Evolutionary conservation across 108 stramenopile species (phyloP).

Genomic region (Skeletonema potamos): DNA sequence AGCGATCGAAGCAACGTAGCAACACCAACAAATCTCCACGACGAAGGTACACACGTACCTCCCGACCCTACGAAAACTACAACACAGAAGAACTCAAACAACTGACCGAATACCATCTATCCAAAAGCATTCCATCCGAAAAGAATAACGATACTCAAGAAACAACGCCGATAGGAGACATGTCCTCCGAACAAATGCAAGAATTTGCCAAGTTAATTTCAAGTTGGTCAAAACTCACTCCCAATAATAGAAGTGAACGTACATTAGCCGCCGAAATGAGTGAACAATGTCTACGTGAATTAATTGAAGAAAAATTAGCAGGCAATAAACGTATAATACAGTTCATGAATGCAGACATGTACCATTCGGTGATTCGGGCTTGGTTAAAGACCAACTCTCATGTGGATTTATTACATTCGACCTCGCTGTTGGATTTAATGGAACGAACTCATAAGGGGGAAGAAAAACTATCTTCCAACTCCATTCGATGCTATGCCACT

Average conservation of each 20-base stretch:
- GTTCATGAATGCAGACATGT: conserved; percentile 20
- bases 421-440: conserved; percentile 27
- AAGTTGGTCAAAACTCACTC: conserved; percentile 21
- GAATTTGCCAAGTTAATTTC: conserved; percentile 18
- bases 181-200: conserved; percentile 18
- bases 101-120: not conserved
- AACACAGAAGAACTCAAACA: conserved; percentile 1
- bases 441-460: conserved; percentile 10
- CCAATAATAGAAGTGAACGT: not conserved
- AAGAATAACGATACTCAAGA: not conserved
- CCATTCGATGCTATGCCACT: conserved; percentile 18
- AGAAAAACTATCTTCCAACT: not conserved
- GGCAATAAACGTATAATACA: not conserved
- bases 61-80: not conserved
- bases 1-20: not conserved
- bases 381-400: conserved; percentile 15
- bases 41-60: not conserved
- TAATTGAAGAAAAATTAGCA: conserved; percentile 17
- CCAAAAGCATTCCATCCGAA: conserved; percentile 5
- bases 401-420: conserved; percentile 15
- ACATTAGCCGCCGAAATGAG: conserved; percentile 34
- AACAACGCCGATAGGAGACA: not conserved
- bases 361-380: conserved; percentile 27
- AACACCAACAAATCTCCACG: not conserved
- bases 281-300: conserved; percentile 26